Evolutionary conservation across 441 rosid species (phyloP).

Genomic region (Viola pubescens): DNA sequence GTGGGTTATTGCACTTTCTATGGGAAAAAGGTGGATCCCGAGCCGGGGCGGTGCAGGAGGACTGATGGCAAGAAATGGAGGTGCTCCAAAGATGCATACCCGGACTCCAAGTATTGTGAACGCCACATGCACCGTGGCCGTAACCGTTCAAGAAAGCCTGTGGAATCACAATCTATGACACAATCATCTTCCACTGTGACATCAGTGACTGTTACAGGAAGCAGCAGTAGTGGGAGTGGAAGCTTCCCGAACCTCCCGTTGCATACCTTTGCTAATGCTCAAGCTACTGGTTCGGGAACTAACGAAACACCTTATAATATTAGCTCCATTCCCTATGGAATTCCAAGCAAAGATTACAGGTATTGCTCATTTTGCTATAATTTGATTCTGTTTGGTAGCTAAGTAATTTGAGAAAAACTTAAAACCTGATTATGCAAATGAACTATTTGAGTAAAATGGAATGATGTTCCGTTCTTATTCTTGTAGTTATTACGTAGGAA

Average conservation of each 20-base stretch:
- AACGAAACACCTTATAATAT: conserved; percentile 35
- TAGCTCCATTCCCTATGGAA: conserved; percentile 43
- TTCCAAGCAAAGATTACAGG: conserved; percentile 54
- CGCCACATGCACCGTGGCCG: conserved; percentile 99
- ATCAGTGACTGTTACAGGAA: conserved; percentile 39
- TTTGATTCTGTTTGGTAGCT: too few species aligned
- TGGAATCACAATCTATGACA: conserved; percentile 63
- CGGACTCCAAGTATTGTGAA: conserved; percentile 88
- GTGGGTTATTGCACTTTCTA: conserved; percentile 49
- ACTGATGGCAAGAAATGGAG: conserved; percentile 67
- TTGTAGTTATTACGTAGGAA: too few species aligned
- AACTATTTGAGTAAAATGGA: too few species aligned
- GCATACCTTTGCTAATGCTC: conserved; percentile 28
- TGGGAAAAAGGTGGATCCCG: conserved; percentile 57
- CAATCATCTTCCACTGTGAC: conserved; percentile 39
- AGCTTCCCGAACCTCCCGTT: conserved; percentile 37
- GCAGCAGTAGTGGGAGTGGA: conserved; percentile 27
- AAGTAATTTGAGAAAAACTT: too few species aligned
- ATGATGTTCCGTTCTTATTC: too few species aligned
- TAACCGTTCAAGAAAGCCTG: conserved; percentile 99
- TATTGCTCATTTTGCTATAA: conserved; percentile 15
- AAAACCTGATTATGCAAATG: too few species aligned
- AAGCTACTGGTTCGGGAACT: conserved; percentile 27
- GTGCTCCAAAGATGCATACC: conserved; percentile 61
- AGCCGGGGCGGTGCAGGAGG: conserved; percentile 63